Percentiles rank a stretch among this genome's conserved stretches.
Conservation (phyloP, 345 rosid species). For the Dipteronia sinensis region DNA sequence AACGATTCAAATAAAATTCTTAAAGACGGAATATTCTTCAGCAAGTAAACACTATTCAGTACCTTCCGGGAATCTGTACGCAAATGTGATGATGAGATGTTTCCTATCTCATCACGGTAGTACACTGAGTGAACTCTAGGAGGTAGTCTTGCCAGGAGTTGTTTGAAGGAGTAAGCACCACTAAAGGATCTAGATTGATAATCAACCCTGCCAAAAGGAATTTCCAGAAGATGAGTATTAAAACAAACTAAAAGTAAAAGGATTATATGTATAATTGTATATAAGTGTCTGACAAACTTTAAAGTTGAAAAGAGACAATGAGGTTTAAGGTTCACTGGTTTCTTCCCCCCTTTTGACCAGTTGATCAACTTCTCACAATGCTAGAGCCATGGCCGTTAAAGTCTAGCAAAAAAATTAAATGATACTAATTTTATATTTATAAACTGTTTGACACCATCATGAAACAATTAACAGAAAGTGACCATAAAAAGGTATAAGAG, state of each 20-base stretch:
- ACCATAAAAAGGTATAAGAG: background rate
- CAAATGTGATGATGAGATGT: constrained; percentile 86
- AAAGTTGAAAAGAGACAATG: background rate
- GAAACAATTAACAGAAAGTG: background rate
- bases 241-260: background rate
- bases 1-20: background rate
- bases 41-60: background rate
- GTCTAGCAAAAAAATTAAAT: background rate
- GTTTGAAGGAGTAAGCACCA: constrained; percentile 82
- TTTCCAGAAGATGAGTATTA: constrained; percentile 15
- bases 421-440: background rate
- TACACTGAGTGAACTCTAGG: constrained; percentile 96
- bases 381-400: background rate
- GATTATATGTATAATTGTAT: background rate
- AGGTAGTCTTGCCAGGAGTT: constrained; percentile 81
- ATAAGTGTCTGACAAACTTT: background rate
- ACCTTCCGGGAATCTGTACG: constrained; percentile 70
- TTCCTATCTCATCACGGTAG: constrained; percentile 92
- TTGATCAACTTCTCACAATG: background rate
- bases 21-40: background rate
- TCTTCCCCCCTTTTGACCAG: background rate
- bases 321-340: background rate
- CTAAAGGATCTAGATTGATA: constrained; percentile 67
- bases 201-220: constrained; percentile 79
- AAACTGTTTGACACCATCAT: background rate